Conservation (phyloP, 2,329 filamentous ascomycete species). For the Blastomyces percursus region DNA sequence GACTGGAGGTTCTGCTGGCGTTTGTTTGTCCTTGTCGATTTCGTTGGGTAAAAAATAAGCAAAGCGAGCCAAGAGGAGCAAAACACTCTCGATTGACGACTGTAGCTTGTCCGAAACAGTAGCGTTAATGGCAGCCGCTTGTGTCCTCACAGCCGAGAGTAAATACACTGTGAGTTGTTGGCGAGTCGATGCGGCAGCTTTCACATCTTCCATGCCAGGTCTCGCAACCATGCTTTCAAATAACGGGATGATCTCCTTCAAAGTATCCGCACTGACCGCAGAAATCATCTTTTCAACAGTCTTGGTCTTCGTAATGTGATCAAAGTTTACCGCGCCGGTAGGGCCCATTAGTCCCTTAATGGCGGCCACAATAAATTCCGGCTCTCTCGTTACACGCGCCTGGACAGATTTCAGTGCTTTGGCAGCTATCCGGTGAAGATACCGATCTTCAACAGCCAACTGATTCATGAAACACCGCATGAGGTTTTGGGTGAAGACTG, state of each 20-base stretch:
- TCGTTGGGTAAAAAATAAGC: slow-evolving; percentile 39
- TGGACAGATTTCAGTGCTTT: slow-evolving; percentile 65
- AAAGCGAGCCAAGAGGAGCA: slow-evolving; percentile 39
- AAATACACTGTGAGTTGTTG: slow-evolving; percentile 44
- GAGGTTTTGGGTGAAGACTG: slow-evolving; percentile 72
- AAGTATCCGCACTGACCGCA: slow-evolving; percentile 41
- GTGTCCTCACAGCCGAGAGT: slow-evolving; percentile 38
- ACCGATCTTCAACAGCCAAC: slow-evolving; percentile 63
- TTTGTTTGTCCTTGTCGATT: slow-evolving; percentile 11
- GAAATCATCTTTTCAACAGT: slow-evolving; percentile 65
- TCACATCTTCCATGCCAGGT: slow-evolving; percentile 37
- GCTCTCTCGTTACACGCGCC: slow-evolving; percentile 50
- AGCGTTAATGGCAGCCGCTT: slow-evolving; percentile 22
- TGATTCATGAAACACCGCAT: slow-evolving; percentile 76
- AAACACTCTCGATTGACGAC: slow-evolving; percentile 34
- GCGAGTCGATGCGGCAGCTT: slow-evolving; percentile 36
- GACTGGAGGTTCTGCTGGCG: slow-evolving; percentile 34
- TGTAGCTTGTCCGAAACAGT: slow-evolving; percentile 28
- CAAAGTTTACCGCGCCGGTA: slow-evolving; percentile 66
- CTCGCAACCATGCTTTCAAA: slow-evolving; percentile 38
- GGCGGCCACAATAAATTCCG: slow-evolving; percentile 49
- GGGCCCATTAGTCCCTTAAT: slow-evolving; percentile 58
- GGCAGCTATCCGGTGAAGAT: slow-evolving; percentile 66
- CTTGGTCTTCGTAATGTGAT: slow-evolving; percentile 74
- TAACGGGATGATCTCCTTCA: slow-evolving; percentile 45